Evolutionary conservation across 2,329 filamentous ascomycete genomes (phyloP), one percentile per base, ranked within the genome.

Genomic region (Chrysoporthe deuterocubensis): DNA sequence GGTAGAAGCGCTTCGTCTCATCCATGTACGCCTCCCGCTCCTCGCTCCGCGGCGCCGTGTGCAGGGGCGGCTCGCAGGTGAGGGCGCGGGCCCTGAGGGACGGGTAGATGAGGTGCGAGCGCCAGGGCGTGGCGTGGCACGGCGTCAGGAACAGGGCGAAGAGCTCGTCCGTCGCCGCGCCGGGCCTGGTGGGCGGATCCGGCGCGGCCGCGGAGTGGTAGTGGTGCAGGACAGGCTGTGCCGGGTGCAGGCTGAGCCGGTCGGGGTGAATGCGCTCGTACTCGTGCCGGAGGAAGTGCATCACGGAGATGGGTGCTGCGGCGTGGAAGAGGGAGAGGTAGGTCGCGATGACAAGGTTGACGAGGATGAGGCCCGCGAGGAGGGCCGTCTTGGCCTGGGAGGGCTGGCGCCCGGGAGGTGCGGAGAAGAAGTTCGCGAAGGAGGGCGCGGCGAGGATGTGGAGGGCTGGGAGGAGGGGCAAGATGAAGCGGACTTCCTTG

Each of bases 401-500:
- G 16, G 71, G 74, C 42, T 72, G 72, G 9, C 73, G 67, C 34
- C 72, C 74, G 42, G 74, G 78, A 42, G 67, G 70, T 63, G 65
- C 71, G 63, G 71, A 65, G 77, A 95, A 93, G 80, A 92, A 94
- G 9, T 82, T 78, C 2, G 87, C 82, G 18, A 92, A 79, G 2
- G 89, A 84, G 0, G 88, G 86, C 0, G 93, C 93, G 1, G 92
- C 88, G 50, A 98, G 82, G 70, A 97, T 82, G 76, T 96, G 93
- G 7, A 99, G 85, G n/a, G 90, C 85, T 1, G 96, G 95, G 1
- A 98, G 85, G 21, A 99, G 85, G 1, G 96, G 95, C 75, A 97
- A 97, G 72, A 98, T 92, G 82, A 99, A 99, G 74, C 96, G 93
- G 73, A 97, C 92, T 83, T 99, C 96, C 78, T 99, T 99, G 81